These are phyloP conservation scores for Oleoguttula mirabilis DNA, from an alignment of 495 filamentous ascomycete genomes.

Conservation along the genomic window DNA sequence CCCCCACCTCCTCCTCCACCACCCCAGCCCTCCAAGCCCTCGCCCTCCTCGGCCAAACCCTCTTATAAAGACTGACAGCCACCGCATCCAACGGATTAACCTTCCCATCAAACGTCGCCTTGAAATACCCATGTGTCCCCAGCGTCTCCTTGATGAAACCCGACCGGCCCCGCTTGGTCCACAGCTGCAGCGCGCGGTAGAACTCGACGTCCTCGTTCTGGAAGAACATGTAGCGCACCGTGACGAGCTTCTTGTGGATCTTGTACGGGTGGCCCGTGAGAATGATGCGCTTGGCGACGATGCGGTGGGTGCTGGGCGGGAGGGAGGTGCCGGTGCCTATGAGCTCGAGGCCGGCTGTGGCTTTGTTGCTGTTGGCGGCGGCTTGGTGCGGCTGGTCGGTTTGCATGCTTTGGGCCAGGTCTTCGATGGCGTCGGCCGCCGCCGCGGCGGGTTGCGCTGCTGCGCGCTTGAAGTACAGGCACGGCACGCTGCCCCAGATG, in stretches of 20 bases:
- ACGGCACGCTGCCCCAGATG: slow-evolving; percentile 82
- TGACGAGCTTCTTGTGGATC: slow-evolving; percentile 94
- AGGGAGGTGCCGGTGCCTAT: slow-evolving; percentile 78
- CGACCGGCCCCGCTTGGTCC: slow-evolving; percentile 77
- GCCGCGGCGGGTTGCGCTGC: slow-evolving; percentile 1
- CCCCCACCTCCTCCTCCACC: slow-evolving; percentile 1
- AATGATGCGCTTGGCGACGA: slow-evolving; percentile 88
- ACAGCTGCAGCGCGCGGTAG: slow-evolving; percentile 92
- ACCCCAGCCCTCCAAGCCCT: slow-evolving; percentile 28
- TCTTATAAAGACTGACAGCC: slow-evolving; percentile 86
- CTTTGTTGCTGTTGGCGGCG: slow-evolving; percentile 18
- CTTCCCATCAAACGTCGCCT: slow-evolving; percentile 90
- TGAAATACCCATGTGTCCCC: slow-evolving; percentile 98
- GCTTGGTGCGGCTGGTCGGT: not conserved
- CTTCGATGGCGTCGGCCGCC: slow-evolving; percentile 27
- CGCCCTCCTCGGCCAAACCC: slow-evolving; percentile 71
- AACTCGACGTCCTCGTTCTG: slow-evolving; percentile 84
- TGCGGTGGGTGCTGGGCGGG: slow-evolving; percentile 61
- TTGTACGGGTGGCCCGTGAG: slow-evolving; percentile 94
- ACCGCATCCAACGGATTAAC: slow-evolving; percentile 91
- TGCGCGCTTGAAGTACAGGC: slow-evolving; percentile 73
- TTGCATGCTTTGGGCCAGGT: slow-evolving; percentile 17
- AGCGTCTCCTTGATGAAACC: slow-evolving; percentile 88
- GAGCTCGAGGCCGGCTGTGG: too few species aligned
- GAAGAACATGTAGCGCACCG: slow-evolving; percentile 99